Evolutionary conservation across 2,329 filamentous ascomycete species (phyloP).

Genomic region (Dactylellina sp.): DNA sequence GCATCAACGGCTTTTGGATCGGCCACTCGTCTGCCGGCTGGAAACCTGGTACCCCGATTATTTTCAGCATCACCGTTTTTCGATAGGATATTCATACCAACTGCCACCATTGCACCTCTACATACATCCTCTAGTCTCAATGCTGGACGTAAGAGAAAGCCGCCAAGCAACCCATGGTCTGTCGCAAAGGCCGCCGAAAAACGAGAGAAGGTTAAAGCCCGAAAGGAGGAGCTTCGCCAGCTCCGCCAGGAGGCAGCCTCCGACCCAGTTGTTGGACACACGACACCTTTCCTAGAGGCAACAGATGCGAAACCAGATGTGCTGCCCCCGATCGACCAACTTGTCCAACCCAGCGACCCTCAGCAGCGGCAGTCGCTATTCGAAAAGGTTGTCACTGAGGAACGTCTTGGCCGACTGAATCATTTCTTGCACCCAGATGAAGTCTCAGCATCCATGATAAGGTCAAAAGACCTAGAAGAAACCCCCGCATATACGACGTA

Average conservation of each 20-base stretch:
- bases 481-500: not conserved
- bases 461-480: constrained; percentile 42
- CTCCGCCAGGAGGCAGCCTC: constrained; percentile 76
- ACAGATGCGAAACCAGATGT: constrained; percentile 72
- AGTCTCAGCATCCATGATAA: constrained; percentile 61
- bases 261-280: constrained; percentile 80
- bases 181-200: constrained; percentile 49
- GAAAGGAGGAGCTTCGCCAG: constrained; percentile 76
- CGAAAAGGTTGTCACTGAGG: constrained; percentile 60
- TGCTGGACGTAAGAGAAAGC: constrained; percentile 23
- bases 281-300: constrained; percentile 85
- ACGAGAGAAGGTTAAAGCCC: constrained; percentile 65
- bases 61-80: not conserved
- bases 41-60: constrained; percentile 3
- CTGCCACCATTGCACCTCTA: not conserved
- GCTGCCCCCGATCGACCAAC: constrained; percentile 61
- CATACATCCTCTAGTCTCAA: constrained; percentile 40
- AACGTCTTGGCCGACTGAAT: constrained; percentile 74
- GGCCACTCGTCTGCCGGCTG: not conserved
- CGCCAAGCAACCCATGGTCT: constrained; percentile 47
- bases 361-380: constrained; percentile 40
- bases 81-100: not conserved
- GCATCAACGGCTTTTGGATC: constrained; percentile 21
- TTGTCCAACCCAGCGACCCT: constrained; percentile 57
- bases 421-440: constrained; percentile 76